Percentiles rank a stretch among this genome's conserved stretches.
These are phyloP conservation scores for Cairneyella variabilis DNA, from an alignment of 495 filamentous ascomycete species.

Conservation along the genomic window DNA sequence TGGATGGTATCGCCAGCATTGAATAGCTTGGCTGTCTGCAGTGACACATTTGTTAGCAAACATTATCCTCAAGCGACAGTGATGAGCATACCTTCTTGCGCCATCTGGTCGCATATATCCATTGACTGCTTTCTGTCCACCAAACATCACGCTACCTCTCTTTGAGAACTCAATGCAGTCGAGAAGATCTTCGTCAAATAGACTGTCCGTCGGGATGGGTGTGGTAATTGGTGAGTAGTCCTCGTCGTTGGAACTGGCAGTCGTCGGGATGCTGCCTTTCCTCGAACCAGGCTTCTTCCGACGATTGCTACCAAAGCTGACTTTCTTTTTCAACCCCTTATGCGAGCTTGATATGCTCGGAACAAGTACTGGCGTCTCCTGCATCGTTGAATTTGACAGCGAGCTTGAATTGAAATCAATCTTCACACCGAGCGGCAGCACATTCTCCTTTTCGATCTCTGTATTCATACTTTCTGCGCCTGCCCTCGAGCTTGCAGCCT, in stretches of 20 bases:
- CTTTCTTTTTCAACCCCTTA: background rate
- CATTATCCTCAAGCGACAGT: background rate
- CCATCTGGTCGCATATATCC: constrained; percentile 17
- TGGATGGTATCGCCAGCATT: constrained; percentile 17
- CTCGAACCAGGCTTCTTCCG: constrained; percentile 9
- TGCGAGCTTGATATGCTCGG: background rate
- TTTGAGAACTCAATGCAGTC: constrained; percentile 50
- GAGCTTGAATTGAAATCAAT: constrained; percentile 12
- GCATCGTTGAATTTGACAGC: too few species aligned
- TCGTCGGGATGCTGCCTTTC: constrained; percentile 13
- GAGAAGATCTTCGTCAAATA: constrained; percentile 48
- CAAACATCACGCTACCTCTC: constrained; percentile 63
- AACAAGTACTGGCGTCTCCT: background rate
- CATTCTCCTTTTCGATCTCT: constrained; percentile 8
- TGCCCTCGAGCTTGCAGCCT: constrained; percentile 2
- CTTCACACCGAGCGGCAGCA: constrained; percentile 3
- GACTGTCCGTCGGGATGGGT: constrained; percentile 46
- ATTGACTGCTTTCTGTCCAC: constrained; percentile 41
- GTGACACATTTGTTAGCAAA: background rate
- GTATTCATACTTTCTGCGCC: background rate
- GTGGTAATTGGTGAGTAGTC: constrained; percentile 45
- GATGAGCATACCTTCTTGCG: constrained; percentile 14
- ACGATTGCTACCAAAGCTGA: background rate
- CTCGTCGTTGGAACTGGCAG: background rate
- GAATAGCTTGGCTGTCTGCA: constrained; percentile 39